Conservation (phyloP, 148 eudicot species). For the Vaccinium corymbosum region DNA sequence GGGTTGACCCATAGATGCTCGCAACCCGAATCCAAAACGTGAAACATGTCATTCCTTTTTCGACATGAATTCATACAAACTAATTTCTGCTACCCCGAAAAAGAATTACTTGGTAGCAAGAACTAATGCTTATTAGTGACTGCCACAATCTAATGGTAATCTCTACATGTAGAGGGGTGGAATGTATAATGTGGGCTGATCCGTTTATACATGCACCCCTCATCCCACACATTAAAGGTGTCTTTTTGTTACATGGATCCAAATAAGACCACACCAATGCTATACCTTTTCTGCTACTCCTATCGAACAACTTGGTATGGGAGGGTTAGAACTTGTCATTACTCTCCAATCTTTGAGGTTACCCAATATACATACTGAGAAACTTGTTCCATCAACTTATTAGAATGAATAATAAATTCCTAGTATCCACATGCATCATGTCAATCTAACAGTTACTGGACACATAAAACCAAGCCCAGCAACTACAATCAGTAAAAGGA, state of each 20-base stretch:
- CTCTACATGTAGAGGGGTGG: not conserved
- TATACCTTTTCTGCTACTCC: not conserved
- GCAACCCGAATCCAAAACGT: not conserved
- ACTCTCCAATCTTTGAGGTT: not conserved
- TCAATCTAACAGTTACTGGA: not conserved
- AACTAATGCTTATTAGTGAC: not conserved
- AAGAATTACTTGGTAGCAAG: not conserved
- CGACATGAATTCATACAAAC: not conserved
- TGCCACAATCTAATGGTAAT: not conserved
- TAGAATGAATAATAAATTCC: constrained; percentile 4
- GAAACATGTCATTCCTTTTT: not conserved
- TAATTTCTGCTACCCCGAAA: not conserved
- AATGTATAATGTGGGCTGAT: not conserved
- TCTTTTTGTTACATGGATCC: not conserved
- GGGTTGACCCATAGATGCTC: not conserved
- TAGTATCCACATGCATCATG: not conserved
- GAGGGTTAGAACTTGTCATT: not conserved
- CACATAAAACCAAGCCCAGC: not conserved
- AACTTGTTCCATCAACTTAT: not conserved
- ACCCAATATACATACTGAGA: not conserved
- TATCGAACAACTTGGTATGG: not conserved
- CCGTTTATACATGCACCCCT: not conserved
- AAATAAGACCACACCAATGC: not conserved
- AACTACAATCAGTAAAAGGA: not conserved
- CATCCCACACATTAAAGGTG: not conserved